These are phyloP conservation scores for Shiraia sp. DNA, from an alignment of 2,329 filamentous ascomycete genomes.

Conservation along the genomic window DNA sequence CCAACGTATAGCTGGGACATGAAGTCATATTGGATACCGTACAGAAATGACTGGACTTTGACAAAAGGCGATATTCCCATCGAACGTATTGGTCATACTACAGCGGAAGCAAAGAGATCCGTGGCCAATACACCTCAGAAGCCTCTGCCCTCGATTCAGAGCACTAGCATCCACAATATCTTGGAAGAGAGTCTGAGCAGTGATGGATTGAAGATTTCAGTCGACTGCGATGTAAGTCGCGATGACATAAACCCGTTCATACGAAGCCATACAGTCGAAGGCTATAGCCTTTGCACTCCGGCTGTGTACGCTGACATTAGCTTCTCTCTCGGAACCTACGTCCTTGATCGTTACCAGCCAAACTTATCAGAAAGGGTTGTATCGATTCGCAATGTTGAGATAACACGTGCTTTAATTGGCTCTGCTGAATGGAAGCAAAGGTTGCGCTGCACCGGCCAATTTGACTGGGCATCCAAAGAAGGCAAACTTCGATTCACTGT, in stretches of 20 bases:
- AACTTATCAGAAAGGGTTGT: not conserved
- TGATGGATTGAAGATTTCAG: constrained; percentile 4
- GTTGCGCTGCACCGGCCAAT: too few relatives aligned
- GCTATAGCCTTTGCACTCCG: constrained; percentile 15
- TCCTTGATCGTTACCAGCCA: constrained; percentile 10
- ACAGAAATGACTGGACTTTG: constrained; percentile 39
- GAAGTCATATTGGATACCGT: constrained; percentile 47
- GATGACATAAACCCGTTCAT: constrained; percentile 10
- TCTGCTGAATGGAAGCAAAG: too few relatives aligned
- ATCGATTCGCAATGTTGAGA: not conserved
- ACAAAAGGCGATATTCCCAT: constrained; percentile 9
- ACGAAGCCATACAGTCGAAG: constrained; percentile 17
- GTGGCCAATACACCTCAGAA: not conserved
- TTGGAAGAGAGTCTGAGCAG: not conserved
- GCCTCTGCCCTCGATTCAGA: not conserved
- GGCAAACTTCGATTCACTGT: too few relatives aligned
- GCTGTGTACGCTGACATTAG: constrained; percentile 41
- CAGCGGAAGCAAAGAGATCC: too few relatives aligned
- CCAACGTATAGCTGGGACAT: constrained; percentile 45
- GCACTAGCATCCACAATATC: not conserved
- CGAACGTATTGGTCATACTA: too few relatives aligned
- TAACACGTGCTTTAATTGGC: constrained; percentile 5
- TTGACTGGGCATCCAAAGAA: too few relatives aligned
- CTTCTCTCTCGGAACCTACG: constrained; percentile 30
- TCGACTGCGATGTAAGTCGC: constrained; percentile 14